Percentiles rank a stretch among this genome's conserved stretches.
Conservation (phyloP, 2,329 filamentous ascomycete genomes). For the Chaetomiaceae sp. region DNA sequence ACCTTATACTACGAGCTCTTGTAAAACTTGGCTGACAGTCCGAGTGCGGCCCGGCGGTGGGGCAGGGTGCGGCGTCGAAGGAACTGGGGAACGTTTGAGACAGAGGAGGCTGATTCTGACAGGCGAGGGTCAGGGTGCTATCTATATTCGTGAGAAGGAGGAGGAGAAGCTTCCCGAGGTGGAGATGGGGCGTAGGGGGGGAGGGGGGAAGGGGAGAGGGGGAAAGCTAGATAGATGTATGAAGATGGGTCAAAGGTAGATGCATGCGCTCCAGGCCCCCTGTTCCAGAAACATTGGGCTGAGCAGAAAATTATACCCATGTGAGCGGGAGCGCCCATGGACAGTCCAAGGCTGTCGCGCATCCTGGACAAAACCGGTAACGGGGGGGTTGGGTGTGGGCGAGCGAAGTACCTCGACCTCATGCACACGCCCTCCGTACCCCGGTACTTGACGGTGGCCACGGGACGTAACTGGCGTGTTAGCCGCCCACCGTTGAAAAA, state of each 20-base stretch:
- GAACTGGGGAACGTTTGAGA: slow-evolving; percentile 19
- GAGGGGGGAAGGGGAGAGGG: too few relatives aligned
- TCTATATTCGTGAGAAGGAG: slow-evolving; percentile 17
- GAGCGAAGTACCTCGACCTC: background rate
- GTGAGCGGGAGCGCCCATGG: background rate
- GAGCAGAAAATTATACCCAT: slow-evolving; percentile 1
- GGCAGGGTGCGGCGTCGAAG: slow-evolving; percentile 23
- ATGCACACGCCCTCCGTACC: slow-evolving; percentile 9
- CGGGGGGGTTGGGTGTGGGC: background rate
- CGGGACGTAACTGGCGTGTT: slow-evolving; percentile 6
- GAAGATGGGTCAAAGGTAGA: background rate
- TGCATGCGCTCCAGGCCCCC: background rate
- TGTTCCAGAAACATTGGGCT: background rate
- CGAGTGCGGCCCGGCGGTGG: slow-evolving; percentile 20
- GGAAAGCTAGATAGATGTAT: background rate
- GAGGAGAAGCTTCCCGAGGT: slow-evolving; percentile 3
- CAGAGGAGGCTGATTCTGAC: slow-evolving; percentile 20
- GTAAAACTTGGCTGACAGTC: slow-evolving; percentile 9
- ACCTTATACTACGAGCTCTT: too few relatives aligned
- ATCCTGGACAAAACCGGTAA: background rate
- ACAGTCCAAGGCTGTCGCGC: background rate
- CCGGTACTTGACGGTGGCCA: slow-evolving; percentile 5
- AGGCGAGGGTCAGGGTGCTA: slow-evolving; percentile 11
- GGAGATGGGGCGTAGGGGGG: background rate
- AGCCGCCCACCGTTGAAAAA: slow-evolving; percentile 15